Evolutionary conservation across 306 rosid species (phyloP), one percentile per base, ranked within the genome.

Genomic region (Hippophae tibetana): DNA sequence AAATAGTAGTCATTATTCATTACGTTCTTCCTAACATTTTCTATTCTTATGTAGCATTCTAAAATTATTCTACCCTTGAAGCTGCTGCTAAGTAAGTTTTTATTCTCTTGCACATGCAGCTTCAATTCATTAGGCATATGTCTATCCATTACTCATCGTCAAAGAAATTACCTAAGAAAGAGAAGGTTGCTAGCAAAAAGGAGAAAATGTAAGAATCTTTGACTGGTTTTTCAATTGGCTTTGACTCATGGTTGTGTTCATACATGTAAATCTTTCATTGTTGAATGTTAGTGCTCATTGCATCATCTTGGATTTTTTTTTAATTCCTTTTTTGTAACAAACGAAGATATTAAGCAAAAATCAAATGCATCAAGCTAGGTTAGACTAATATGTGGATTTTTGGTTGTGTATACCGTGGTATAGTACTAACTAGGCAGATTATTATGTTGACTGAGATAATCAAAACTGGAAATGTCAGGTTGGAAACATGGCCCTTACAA

Each of bases 61-160:
- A 47, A 13, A 23, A 6, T 38, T 57, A 1, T 25, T 2, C 53
- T 43, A 14, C 31, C 10, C 3, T 44, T 25, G 6, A 66, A 42
- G 44, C 43, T 47, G 60, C 13, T 57, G 57, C 52, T 7, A 9
- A 7, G 8, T n/a, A 55, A 55, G 12, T 11, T 25, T 64, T 57
- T 43, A 58, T 45, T 58, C 54, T 50, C 47, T 31, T 57, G 6
- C 5, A 11, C 52, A 48, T 69, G 69, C 79, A 80, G 85, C 73
- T 80, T 70, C 74, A 73, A 55, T 80, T 80, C 71, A 44, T 69
- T 13, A 73, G 65, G 67, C 85, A 80, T 53, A 69, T 80, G 85
- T 66, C 82, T 52, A 63, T 76, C 66, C 58, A 74, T 62, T 66
- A 67, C 56, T 59, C 72, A 13, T 77, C 85, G 10, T 7, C 73